These are phyloP conservation scores for Crassisporium funariophilum DNA, from an alignment of 768 basidiomycete genomes.

Conservation along the genomic window DNA sequence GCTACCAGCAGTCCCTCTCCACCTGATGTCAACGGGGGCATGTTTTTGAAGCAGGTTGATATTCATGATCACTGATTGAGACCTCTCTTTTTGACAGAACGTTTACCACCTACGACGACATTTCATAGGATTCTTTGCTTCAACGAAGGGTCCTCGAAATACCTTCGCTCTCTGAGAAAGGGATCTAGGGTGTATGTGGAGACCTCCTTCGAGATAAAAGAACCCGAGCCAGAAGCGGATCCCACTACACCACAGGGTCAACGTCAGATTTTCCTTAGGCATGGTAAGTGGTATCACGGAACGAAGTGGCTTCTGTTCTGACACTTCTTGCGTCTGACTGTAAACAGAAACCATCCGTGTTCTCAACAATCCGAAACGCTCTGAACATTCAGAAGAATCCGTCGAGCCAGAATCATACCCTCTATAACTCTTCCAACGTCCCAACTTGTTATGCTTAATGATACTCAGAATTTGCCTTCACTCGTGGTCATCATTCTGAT, in stretches of 20 bases:
- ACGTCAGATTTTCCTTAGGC: conserved; percentile 80
- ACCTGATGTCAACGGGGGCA: conserved; percentile 63
- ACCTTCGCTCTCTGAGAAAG: conserved; percentile 64
- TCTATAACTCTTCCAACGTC: background rate
- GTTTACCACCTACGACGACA: conserved; percentile 53
- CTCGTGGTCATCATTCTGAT: conserved; percentile 22
- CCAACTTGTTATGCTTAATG: background rate
- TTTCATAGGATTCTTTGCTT: conserved; percentile 84
- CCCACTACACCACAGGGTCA: conserved; percentile 69
- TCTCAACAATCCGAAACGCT: conserved; percentile 34
- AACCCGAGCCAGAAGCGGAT: conserved; percentile 68
- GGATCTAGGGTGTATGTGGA: conserved; percentile 83
- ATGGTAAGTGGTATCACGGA: conserved; percentile 60
- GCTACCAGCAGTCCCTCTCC: conserved; percentile 70
- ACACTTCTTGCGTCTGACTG: no score
- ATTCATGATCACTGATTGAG: background rate
- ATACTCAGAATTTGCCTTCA: conserved; percentile 1
- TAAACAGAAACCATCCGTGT: conserved; percentile 62
- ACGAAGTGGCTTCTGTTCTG: conserved; percentile 1
- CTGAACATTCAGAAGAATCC: no score
- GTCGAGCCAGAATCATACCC: no score
- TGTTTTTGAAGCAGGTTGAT: conserved; percentile 21
- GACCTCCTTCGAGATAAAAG: conserved; percentile 73
- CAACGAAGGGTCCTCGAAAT: conserved; percentile 58
- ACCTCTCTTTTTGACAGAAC: conserved; percentile 40